These are phyloP conservation scores for Plenodomus biglobosus DNA, from an alignment of 2,329 filamentous ascomycete genomes.

Conservation along the genomic window DNA sequence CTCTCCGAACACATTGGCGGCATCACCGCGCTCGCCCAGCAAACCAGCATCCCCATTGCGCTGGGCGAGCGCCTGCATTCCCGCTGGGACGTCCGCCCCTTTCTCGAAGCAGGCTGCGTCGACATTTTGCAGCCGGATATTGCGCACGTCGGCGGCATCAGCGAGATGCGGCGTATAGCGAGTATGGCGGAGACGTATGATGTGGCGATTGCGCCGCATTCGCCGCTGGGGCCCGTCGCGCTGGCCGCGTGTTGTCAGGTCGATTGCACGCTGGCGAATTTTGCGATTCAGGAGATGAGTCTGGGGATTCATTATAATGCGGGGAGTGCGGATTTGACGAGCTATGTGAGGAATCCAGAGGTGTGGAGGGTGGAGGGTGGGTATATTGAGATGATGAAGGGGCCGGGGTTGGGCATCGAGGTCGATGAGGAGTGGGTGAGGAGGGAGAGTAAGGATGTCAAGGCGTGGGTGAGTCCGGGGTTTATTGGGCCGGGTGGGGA, in stretches of 20 bases:
- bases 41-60: constrained; percentile 66
- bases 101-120: constrained; percentile 66
- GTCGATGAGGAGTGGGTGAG: constrained; percentile 68
- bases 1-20: constrained; percentile 69
- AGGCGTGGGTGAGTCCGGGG: constrained; percentile 66
- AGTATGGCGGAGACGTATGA: constrained; percentile 73
- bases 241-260: constrained; percentile 72
- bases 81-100: constrained; percentile 73
- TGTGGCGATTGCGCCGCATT: constrained; percentile 72
- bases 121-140: constrained; percentile 76
- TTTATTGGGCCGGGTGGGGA: constrained; percentile 69
- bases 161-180: constrained; percentile 69
- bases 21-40: constrained; percentile 61
- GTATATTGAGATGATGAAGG: constrained; percentile 62
- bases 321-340: constrained; percentile 50
- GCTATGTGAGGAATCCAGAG: constrained; percentile 65
- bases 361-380: constrained; percentile 69
- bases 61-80: constrained; percentile 72
- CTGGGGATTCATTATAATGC: constrained; percentile 77
- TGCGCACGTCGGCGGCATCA: constrained; percentile 71
- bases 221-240: constrained; percentile 71
- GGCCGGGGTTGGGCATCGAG: constrained; percentile 68
- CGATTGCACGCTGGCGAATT: constrained; percentile 60
- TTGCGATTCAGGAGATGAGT: constrained; percentile 77
- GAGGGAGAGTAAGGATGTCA: constrained; percentile 59